Evolutionary conservation across 1,284 basidiomycete species (phyloP).

Genomic region (Macrocystidia cucumis): DNA sequence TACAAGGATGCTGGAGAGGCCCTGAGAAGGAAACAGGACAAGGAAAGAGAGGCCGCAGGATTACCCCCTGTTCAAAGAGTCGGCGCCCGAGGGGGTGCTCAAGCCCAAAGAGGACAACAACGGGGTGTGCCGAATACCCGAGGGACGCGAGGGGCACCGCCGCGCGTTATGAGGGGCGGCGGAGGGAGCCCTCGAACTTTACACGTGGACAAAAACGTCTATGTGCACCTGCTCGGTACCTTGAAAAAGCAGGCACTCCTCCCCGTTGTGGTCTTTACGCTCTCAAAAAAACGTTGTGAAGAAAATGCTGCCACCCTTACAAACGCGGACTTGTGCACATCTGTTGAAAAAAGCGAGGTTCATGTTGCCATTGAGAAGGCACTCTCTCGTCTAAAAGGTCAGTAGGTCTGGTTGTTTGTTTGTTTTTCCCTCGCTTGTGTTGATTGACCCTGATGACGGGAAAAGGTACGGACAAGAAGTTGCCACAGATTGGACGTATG

Average conservation of each 20-base stretch:
- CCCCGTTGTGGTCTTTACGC: constrained; percentile 95
- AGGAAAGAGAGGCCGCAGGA: constrained; percentile 92
- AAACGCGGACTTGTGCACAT: constrained; percentile 83
- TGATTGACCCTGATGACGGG: constrained; percentile 7
- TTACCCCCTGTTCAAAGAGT: constrained; percentile 75
- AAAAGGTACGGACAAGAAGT: constrained; percentile 80
- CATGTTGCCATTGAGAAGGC: constrained; percentile 94
- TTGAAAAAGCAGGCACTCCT: constrained; percentile 83
- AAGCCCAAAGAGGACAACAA: constrained; percentile 55
- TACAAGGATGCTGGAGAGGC: constrained; percentile 90
- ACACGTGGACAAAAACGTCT: constrained; percentile 81
- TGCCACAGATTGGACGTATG: constrained; percentile 96
- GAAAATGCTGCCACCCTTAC: constrained; percentile 90
- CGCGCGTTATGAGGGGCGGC: constrained; percentile 31
- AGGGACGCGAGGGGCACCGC: constrained; percentile 41
- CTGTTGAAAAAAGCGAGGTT: constrained; percentile 93
- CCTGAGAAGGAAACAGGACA: constrained; percentile 91
- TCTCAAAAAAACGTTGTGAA: constrained; percentile 96
- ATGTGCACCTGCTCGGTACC: constrained; percentile 87
- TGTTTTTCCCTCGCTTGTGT: constrained; percentile 3
- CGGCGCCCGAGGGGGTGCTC: constrained; percentile 70
- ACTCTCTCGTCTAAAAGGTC: constrained; percentile 85
- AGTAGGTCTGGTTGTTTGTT: too few relatives aligned
- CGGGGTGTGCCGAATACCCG: constrained; percentile 38
- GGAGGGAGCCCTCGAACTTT: constrained; percentile 40